phyloP scores from a whole-genome alignment of 2,329 filamentous ascomycete genomes.

The Xylaria hypoxylon region DNA sequence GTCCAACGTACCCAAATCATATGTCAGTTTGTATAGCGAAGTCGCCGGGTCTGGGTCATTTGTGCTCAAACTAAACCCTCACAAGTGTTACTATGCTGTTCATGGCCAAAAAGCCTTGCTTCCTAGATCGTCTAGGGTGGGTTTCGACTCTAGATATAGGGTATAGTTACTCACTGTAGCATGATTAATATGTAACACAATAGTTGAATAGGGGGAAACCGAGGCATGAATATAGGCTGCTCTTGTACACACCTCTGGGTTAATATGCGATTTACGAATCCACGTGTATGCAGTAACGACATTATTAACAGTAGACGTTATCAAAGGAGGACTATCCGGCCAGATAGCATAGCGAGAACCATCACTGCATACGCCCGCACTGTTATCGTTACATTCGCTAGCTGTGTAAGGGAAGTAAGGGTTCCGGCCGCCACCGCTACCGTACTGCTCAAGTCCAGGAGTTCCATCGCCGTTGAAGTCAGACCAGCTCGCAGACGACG shows the following conservation, averaged over 20 bases:
- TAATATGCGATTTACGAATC: conserved; percentile 43
- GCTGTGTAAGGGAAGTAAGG: conserved; percentile 38
- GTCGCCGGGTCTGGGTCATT: conserved; percentile 40
- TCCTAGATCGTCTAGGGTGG: background rate
- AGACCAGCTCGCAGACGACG: conserved; percentile 45
- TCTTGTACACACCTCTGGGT: conserved; percentile 27
- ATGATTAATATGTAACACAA: conserved; percentile 5
- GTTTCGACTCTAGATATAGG: background rate
- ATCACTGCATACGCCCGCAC: conserved; percentile 35
- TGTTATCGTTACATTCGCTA: conserved; percentile 25
- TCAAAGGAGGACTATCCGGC: conserved; percentile 45
- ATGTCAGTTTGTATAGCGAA: conserved; percentile 44
- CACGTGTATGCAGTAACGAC: conserved; percentile 43
- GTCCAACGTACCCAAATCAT: conserved; percentile 31
- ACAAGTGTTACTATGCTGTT: conserved; percentile 20
- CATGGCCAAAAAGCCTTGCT: background rate
- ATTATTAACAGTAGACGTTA: conserved; percentile 34
- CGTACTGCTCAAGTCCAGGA: conserved; percentile 28
- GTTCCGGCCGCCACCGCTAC: conserved; percentile 27
- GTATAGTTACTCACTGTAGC: conserved; percentile 30
- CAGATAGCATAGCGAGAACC: conserved; percentile 44
- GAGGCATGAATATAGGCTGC: background rate
- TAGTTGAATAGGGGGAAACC: background rate
- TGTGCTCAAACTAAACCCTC: conserved; percentile 30
- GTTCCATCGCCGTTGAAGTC: conserved; percentile 35